These are phyloP conservation scores for Diaporthe amygdali DNA, from an alignment of 2,329 filamentous ascomycete genomes.

Conservation along the genomic window DNA sequence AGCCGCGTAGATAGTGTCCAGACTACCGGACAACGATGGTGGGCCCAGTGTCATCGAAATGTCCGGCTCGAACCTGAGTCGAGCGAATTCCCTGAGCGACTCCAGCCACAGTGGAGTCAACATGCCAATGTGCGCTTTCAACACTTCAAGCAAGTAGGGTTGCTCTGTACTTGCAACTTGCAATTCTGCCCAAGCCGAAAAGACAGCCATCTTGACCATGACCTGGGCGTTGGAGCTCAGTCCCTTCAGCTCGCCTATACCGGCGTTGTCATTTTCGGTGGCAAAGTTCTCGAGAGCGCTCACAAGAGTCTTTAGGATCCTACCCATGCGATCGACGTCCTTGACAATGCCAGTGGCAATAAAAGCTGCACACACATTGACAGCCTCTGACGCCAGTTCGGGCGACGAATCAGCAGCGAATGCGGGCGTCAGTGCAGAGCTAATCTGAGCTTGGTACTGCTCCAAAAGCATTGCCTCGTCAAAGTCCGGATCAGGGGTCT, in stretches of 20 bases:
- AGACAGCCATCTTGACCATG: conserved; percentile 98
- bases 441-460: conserved; percentile 98
- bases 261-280: conserved; percentile 76
- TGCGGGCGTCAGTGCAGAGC: conserved; percentile 92
- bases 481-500: conserved; percentile 94
- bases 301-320: conserved; percentile 92
- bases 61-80: conserved; percentile 90
- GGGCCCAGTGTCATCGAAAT: conserved; percentile 90
- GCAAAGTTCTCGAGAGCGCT: conserved; percentile 92
- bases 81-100: conserved; percentile 90
- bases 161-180: conserved; percentile 96
- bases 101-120: conserved; percentile 94
- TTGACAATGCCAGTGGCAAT: conserved; percentile 97
- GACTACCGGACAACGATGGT: conserved; percentile 79
- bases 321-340: conserved; percentile 97
- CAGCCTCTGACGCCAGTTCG: conserved; percentile 91
- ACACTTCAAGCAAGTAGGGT: conserved; percentile 83
- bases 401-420: conserved; percentile 96
- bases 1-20: conserved; percentile 94
- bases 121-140: conserved; percentile 87
- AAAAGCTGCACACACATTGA: conserved; percentile 97
- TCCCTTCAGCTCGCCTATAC: conserved; percentile 91
- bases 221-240: conserved; percentile 95
- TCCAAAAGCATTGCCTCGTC: conserved; percentile 95
- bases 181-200: conserved; percentile 95